phyloP scores from a whole-genome alignment of 331 rosid species.

The Malus hybrid region DNA sequence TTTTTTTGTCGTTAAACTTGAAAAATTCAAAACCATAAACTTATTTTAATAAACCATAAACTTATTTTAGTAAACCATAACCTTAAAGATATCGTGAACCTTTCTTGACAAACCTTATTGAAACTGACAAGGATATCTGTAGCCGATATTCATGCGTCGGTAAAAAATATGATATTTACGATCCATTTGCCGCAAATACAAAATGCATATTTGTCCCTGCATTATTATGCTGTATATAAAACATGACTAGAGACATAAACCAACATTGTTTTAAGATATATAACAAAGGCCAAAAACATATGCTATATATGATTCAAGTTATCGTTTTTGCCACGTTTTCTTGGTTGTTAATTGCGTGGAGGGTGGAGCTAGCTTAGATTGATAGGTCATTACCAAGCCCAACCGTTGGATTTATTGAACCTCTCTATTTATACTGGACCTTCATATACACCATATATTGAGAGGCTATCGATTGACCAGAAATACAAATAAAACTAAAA shows the following conservation, averaged over 20 bases:
- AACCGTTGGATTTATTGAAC: slow-evolving; percentile 15
- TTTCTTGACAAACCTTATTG: too few species aligned
- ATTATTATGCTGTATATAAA: background rate
- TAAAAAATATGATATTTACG: too few species aligned
- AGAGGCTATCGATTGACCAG: background rate
- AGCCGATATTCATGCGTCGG: too few species aligned
- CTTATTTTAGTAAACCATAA: too few species aligned
- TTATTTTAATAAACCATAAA: too few species aligned
- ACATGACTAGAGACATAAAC: background rate
- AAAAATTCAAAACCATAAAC: too few species aligned
- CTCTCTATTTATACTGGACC: slow-evolving; percentile 4
- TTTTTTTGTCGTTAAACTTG: too few species aligned
- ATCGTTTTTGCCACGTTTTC: background rate
- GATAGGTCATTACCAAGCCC: background rate
- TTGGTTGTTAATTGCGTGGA: background rate
- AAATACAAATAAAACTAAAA: background rate
- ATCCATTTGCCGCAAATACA: background rate
- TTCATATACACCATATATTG: background rate
- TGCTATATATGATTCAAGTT: background rate
- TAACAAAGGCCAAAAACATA: background rate
- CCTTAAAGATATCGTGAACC: too few species aligned
- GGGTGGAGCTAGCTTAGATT: background rate
- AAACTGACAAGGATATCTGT: too few species aligned
- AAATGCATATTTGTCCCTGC: too few species aligned
- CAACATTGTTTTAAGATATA: background rate